These are phyloP conservation scores for Saprolegnia parasitica DNA, from an alignment of 352 stramenopile species.

Conservation along the genomic window DNA sequence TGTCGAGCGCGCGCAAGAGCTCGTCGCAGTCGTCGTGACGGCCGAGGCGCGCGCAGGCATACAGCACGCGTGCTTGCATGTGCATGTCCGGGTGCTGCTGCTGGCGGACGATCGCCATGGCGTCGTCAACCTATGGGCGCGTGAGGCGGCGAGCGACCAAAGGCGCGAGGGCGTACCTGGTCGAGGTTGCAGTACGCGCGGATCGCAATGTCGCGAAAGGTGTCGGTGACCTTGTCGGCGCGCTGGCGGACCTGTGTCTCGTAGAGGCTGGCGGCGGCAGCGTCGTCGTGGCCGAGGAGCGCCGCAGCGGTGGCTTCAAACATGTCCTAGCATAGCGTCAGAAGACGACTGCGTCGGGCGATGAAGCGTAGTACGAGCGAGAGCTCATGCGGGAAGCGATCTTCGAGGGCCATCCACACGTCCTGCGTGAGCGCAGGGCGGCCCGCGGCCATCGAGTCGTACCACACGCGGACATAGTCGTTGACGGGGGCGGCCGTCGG, in stretches of 20 bases:
- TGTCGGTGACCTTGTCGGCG: not conserved
- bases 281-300: slow-evolving; percentile 2
- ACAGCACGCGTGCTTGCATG: slow-evolving; percentile 18
- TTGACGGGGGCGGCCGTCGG: not conserved
- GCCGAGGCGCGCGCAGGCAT: slow-evolving; percentile 5
- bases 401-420: slow-evolving; percentile 13
- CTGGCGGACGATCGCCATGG: not conserved
- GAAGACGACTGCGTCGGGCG: not conserved
- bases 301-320: slow-evolving; percentile 13
- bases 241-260: not conserved
- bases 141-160: not conserved
- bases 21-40: not conserved
- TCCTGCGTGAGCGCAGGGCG: slow-evolving; percentile 2
- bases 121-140: not conserved
- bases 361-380: not conserved
- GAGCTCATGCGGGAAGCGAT: slow-evolving; percentile 5
- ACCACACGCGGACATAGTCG: slow-evolving; percentile 9
- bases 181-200: slow-evolving; percentile 3
- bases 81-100: slow-evolving; percentile 1
- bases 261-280: slow-evolving; percentile 7
- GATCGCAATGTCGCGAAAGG: slow-evolving; percentile 7
- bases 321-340: not conserved
- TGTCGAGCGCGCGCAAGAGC: not conserved
- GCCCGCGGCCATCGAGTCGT: not conserved
- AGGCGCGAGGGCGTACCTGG: not conserved